Conservation (phyloP, 768 basidiomycete species). For the Lactifluus piperatus region DNA sequence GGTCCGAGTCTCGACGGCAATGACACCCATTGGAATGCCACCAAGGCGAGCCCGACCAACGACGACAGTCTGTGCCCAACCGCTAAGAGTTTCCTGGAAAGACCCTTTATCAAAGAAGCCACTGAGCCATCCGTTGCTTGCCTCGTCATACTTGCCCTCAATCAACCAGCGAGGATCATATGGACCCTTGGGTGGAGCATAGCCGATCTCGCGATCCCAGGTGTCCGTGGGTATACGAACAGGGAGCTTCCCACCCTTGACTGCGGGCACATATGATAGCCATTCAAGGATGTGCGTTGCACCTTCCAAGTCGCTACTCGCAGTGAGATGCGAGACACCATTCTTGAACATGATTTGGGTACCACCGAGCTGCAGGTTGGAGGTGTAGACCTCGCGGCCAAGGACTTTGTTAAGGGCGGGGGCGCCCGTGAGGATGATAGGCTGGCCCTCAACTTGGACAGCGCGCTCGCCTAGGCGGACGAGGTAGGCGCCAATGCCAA, state of each 20-base stretch:
- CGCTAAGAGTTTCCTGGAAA: slow-evolving; percentile 97
- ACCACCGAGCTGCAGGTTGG: slow-evolving; percentile 95
- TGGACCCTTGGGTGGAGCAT: slow-evolving; percentile 83
- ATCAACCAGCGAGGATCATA: slow-evolving; percentile 99
- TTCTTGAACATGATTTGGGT: slow-evolving; percentile 99
- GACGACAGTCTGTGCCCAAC: slow-evolving; percentile 99
- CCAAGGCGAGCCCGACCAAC: slow-evolving; percentile 93
- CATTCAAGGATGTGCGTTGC: slow-evolving; percentile 90
- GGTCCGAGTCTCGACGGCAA: slow-evolving; percentile 95
- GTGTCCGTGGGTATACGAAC: slow-evolving; percentile 61
- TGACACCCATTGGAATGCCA: slow-evolving; percentile 96
- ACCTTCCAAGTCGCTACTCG: slow-evolving; percentile 91
- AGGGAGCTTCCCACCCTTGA: slow-evolving; percentile 73
- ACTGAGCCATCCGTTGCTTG: slow-evolving; percentile 60
- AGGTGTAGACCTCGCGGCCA: slow-evolving; percentile 97
- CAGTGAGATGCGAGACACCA: slow-evolving; percentile 94
- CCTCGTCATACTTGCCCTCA: slow-evolving; percentile 86
- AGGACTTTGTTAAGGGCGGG: slow-evolving; percentile 97
- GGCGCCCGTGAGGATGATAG: slow-evolving; percentile 97
- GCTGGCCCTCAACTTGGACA: slow-evolving; percentile 98
- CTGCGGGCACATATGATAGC: slow-evolving; percentile 88
- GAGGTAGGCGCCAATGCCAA: slow-evolving; percentile 98
- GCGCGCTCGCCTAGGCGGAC: slow-evolving; percentile 96
- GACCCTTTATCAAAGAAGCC: slow-evolving; percentile 98
- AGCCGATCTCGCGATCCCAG: slow-evolving; percentile 92